Evolutionary conservation across 768 basidiomycete species (phyloP).

Genomic region (Tricholoma sp.): DNA sequence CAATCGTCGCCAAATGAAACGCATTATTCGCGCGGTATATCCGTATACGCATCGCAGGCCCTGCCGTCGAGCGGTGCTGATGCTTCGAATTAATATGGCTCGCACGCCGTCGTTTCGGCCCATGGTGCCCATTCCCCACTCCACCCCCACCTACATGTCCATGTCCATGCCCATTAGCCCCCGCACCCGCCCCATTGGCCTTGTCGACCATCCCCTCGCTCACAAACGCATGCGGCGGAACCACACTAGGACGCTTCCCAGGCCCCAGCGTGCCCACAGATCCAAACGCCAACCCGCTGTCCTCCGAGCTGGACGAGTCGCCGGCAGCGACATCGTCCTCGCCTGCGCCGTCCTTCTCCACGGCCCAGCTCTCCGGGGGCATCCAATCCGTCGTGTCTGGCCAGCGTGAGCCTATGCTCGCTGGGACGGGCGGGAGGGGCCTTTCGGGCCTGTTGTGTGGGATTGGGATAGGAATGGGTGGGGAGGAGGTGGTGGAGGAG

Average conservation of each 20-base stretch:
- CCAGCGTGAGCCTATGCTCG: slow-evolving; percentile 4
- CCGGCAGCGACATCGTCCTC: slow-evolving; percentile 29
- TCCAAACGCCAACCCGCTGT: slow-evolving; percentile 12
- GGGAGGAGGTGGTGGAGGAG: too few species aligned
- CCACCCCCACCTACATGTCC: too few species aligned
- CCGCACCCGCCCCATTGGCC: too few species aligned
- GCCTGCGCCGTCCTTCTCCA: slow-evolving; percentile 41
- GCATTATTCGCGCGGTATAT: slow-evolving; percentile 73
- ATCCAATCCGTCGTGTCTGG: slow-evolving; percentile 38
- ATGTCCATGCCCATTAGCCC: too few species aligned
- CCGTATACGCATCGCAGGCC: slow-evolving; percentile 52
- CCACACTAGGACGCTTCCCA: neutral
- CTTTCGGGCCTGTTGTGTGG: slow-evolving; percentile 4
- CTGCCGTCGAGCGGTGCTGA: neutral
- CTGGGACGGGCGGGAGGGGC: neutral
- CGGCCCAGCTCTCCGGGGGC: slow-evolving; percentile 76
- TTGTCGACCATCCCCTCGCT: too few species aligned
- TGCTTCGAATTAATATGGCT: neutral
- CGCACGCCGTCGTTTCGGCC: neutral
- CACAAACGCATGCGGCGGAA: neutral
- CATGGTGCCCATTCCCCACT: neutral
- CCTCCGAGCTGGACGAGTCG: slow-evolving; percentile 25
- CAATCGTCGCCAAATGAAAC: slow-evolving; percentile 66
- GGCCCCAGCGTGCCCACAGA: slow-evolving; percentile 6
- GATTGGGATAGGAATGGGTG: neutral